Conservation (phyloP, 495 filamentous ascomycete species). For the Thozetella sp. region DNA sequence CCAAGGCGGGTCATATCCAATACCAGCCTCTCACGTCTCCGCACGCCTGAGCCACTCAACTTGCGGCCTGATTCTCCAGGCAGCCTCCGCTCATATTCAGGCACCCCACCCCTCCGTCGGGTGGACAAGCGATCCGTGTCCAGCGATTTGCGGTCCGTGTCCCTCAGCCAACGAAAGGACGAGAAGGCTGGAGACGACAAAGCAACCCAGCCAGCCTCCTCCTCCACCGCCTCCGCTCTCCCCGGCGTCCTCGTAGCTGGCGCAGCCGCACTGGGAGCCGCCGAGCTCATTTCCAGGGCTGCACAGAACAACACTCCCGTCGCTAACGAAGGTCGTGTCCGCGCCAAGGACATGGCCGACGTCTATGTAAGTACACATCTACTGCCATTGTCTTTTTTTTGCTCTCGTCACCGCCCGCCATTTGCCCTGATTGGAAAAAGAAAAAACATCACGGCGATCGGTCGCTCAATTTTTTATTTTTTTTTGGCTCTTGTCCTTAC, state of each 20-base stretch:
- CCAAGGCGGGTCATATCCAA: slow-evolving; percentile 42
- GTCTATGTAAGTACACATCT: slow-evolving; percentile 78
- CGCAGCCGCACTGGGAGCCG: slow-evolving; percentile 33
- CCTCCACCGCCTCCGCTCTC: slow-evolving; percentile 5
- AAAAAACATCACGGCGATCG: too few species aligned
- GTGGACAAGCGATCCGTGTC: slow-evolving; percentile 68
- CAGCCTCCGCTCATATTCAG: slow-evolving; percentile 49
- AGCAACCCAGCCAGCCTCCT: not conserved
- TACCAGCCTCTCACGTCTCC: slow-evolving; percentile 52
- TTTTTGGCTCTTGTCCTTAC: slow-evolving; percentile 9
- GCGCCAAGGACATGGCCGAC: slow-evolving; percentile 84
- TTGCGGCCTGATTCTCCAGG: slow-evolving; percentile 61
- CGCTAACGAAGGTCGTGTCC: slow-evolving; percentile 85
- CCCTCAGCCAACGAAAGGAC: slow-evolving; percentile 53
- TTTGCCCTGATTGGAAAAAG: not conserved
- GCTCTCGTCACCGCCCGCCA: too few species aligned
- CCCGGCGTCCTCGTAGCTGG: slow-evolving; percentile 19
- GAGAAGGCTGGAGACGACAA: slow-evolving; percentile 6
- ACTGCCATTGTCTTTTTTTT: slow-evolving; percentile 6
- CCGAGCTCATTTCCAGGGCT: slow-evolving; percentile 36
- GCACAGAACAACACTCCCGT: slow-evolving; percentile 71
- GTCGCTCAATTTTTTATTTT: slow-evolving; percentile 12
- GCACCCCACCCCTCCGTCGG: slow-evolving; percentile 70
- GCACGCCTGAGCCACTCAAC: slow-evolving; percentile 55
- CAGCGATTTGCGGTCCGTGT: slow-evolving; percentile 74